These are phyloP conservation scores for Saccharomycopsis oosterbeekiorum DNA, from an alignment of 805 yeast genomes.

Conservation along the genomic window DNA sequence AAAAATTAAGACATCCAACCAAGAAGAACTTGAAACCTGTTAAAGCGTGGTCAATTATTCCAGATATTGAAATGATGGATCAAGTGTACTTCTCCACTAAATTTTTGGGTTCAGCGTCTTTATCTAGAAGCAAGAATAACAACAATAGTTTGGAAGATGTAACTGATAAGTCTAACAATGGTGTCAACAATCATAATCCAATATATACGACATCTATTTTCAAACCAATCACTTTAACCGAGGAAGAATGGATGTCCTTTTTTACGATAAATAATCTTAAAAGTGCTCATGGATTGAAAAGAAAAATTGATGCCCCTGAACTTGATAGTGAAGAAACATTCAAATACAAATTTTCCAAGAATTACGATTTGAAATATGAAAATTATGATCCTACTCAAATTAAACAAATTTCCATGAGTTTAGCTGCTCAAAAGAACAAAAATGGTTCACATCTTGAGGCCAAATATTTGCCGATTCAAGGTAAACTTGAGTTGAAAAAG, in stretches of 20 bases:
- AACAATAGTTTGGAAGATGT: constrained; percentile 22
- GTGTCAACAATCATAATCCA: constrained; percentile 26
- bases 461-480: constrained; percentile 66
- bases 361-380: constrained; percentile 62
- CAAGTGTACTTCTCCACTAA: constrained; percentile 57
- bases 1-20: constrained; percentile 61
- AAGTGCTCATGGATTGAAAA: constrained; percentile 31
- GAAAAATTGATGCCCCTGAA: constrained; percentile 34
- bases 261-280: constrained; percentile 40
- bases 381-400: constrained; percentile 25
- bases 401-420: constrained; percentile 27
- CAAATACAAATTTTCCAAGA: constrained; percentile 57
- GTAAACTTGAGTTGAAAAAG: constrained; percentile 73
- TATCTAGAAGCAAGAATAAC: constrained; percentile 21
- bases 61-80: constrained; percentile 88
- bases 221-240: constrained; percentile 58
- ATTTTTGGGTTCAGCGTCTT: constrained; percentile 43
- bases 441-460: constrained; percentile 45
- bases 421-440: constrained; percentile 61
- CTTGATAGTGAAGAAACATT: constrained; percentile 33
- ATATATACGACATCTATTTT: constrained; percentile 52
- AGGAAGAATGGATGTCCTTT: constrained; percentile 70
- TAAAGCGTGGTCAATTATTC: constrained; percentile 69
- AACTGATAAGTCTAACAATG: constrained; percentile 26
- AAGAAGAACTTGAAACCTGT: constrained; percentile 67